A percentile compares a stretch with the other conserved stretches of the same genome.
These are phyloP conservation scores for Alloteropsis angusta DNA, from an alignment of 202 grass and related monocot species.

Conservation along the genomic window DNA sequence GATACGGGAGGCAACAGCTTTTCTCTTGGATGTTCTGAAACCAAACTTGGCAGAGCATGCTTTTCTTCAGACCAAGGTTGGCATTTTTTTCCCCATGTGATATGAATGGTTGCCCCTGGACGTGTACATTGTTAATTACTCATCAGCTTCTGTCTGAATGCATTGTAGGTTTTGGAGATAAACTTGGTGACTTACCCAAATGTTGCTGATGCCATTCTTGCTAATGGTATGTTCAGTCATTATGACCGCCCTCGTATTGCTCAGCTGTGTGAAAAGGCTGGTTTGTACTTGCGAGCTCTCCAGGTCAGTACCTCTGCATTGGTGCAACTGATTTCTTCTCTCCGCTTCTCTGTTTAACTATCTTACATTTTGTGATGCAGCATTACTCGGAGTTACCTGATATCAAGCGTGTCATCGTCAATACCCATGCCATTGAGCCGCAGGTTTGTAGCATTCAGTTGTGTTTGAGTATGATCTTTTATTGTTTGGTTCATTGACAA, in stretches of 20 bases:
- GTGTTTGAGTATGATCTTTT: not conserved
- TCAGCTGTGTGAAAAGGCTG: conserved; percentile 90
- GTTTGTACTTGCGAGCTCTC: conserved; percentile 81
- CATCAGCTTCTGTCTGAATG: conserved; percentile 14
- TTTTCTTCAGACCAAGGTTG: conserved; percentile 95
- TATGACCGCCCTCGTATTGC: conserved; percentile 90
- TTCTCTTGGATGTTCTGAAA: conserved; percentile 81
- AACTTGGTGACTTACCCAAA: conserved; percentile 87
- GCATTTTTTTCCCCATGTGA: not conserved
- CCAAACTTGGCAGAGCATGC: conserved; percentile 78
- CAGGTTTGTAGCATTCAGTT: conserved; percentile 54
- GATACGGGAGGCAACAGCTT: conserved; percentile 88
- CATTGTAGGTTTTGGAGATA: conserved; percentile 84
- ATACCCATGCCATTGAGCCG: conserved; percentile 93
- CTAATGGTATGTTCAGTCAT: conserved; percentile 76
- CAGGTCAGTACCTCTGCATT: conserved; percentile 48
- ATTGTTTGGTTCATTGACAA: conserved; percentile 6
- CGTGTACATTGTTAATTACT: not conserved
- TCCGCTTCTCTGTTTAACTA: conserved; percentile 17
- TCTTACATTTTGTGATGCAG: conserved; percentile 42
- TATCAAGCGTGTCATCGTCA: conserved; percentile 91
- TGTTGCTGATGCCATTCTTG: conserved; percentile 91
- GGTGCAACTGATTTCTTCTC: not conserved
- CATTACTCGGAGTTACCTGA: conserved; percentile 89
- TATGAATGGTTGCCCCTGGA: conserved; percentile 18